These are phyloP conservation scores for Lecanicillium sp. DNA, from an alignment of 2,329 filamentous ascomycete genomes.

Conservation along the genomic window DNA sequence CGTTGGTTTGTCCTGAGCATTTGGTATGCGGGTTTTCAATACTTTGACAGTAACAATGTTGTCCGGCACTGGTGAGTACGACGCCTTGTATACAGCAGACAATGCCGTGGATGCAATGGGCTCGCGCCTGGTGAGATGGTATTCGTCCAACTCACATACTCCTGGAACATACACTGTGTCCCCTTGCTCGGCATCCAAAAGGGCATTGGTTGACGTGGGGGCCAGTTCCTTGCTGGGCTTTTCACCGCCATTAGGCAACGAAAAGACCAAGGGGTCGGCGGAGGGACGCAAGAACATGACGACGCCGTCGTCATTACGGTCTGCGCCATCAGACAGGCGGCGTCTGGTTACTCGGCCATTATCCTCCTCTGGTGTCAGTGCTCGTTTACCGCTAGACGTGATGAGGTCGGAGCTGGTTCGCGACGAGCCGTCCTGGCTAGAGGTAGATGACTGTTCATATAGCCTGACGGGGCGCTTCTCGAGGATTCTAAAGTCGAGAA, in stretches of 20 bases:
- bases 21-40: constrained; percentile 42
- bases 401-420: constrained; percentile 24
- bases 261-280: constrained; percentile 42
- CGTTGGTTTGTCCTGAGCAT: constrained; percentile 33
- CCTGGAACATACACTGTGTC: constrained; percentile 41
- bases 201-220: constrained; percentile 36
- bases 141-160: constrained; percentile 42
- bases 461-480: constrained; percentile 42
- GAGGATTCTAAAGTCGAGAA: constrained; percentile 50
- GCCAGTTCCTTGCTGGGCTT: constrained; percentile 34
- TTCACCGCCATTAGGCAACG: constrained; percentile 37
- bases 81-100: constrained; percentile 47
- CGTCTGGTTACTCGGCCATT: constrained; percentile 29
- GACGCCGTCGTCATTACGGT: constrained; percentile 36
- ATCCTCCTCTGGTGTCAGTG: constrained; percentile 35
- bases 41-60: constrained; percentile 53
- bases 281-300: constrained; percentile 46
- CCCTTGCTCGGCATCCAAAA: constrained; percentile 41
- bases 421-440: constrained; percentile 20
- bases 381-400: constrained; percentile 43
- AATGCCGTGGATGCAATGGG: constrained; percentile 47
- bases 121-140: constrained; percentile 46
- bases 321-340: constrained; percentile 26
- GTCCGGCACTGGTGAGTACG: constrained; percentile 43
- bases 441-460: constrained; percentile 22